Base-by-base conservation (phyloP, 2,329 filamentous ascomycete genomes). In the Cordyceps fumosorosea region DNA sequence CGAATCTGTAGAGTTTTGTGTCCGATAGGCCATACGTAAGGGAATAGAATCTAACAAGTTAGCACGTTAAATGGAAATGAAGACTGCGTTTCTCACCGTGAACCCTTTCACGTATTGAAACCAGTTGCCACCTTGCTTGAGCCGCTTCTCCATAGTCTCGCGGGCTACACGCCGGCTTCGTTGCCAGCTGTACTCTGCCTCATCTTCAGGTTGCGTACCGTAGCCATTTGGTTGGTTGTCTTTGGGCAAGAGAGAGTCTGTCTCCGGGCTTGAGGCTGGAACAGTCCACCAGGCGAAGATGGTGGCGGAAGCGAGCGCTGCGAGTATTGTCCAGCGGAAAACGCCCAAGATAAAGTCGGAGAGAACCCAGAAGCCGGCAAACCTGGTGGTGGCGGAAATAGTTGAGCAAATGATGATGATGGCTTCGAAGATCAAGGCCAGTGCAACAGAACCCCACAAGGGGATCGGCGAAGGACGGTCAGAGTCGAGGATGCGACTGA, bases 41-140 rank as follows among this genome's bases (percentile, higher is more conserved):
- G 90, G 32, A 93, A 78, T 71, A 96, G 88, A 42, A 93, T 76
- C 84, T 88, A 62, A 16, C n/a, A 29, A 40, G 12, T 59, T 26
- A 58, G 54, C 22, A 32, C 26, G 24, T 22, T 40, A 40, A 65
- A 29, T 63, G 54, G 26, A 52, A 29, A 18, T 3, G 10, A 24
- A n/a, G 12, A n/a, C 60, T 64, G 26, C 52, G 58, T 26, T 22
- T 65, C 75, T 63, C 73, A 81, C 84, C 69, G 80, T 78, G 74
- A 92, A 96, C 6, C 87, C 84, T 69, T 89, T 91, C 32, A 87
- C 79, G 69, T 95, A 95, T 50, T 84, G 83, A 66, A 90, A 81
- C 89, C 89, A 93, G 65, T 86, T 90, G 1, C 90, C 90, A 63
- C 89, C 84, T 65, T 89, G 84, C 70, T 88, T 81, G n/a, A 92